These are phyloP conservation scores for Aspergillus chevalieri DNA, from an alignment of 2,329 filamentous ascomycete species.

Conservation along the genomic window DNA sequence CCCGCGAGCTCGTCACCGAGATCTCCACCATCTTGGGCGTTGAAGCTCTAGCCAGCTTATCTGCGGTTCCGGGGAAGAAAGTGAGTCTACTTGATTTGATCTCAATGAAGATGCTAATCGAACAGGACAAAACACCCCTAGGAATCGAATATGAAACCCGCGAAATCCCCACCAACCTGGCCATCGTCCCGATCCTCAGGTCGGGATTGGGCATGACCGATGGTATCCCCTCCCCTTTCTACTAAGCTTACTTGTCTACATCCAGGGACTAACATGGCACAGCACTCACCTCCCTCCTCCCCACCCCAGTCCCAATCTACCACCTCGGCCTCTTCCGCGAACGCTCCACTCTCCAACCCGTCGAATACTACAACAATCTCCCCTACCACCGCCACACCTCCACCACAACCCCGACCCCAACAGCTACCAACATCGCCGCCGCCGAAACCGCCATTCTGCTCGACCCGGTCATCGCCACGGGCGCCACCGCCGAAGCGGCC, in stretches of 20 bases:
- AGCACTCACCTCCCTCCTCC: constrained; percentile 79
- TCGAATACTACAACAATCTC: constrained; percentile 98
- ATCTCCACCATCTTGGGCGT: constrained; percentile 75
- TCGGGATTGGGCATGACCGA: constrained; percentile 90
- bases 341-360: constrained; percentile 75
- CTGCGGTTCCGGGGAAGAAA: constrained; percentile 29
- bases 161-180: constrained; percentile 62
- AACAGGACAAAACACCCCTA: constrained; percentile 69
- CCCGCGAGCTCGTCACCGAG: constrained; percentile 76
- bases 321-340: constrained; percentile 94
- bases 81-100: constrained; percentile 43
- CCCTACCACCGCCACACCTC: constrained; percentile 52
- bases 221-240: constrained; percentile 41
- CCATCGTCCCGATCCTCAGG: constrained; percentile 84
- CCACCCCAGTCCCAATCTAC: constrained; percentile 72
- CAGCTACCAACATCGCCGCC: constrained; percentile 32
- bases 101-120: neutral
- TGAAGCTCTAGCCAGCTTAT: constrained; percentile 67
- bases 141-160: constrained; percentile 67
- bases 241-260: constrained; percentile 5
- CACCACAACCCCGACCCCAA: constrained; percentile 20
- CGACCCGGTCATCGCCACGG: constrained; percentile 90
- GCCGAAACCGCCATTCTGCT: constrained; percentile 71
- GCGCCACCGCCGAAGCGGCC: constrained; percentile 80
- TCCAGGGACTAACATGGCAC: constrained; percentile 3